phyloP scores from a whole-genome alignment of 371 early-diverging fungal species.

The Entomophthora muscae region DNA sequence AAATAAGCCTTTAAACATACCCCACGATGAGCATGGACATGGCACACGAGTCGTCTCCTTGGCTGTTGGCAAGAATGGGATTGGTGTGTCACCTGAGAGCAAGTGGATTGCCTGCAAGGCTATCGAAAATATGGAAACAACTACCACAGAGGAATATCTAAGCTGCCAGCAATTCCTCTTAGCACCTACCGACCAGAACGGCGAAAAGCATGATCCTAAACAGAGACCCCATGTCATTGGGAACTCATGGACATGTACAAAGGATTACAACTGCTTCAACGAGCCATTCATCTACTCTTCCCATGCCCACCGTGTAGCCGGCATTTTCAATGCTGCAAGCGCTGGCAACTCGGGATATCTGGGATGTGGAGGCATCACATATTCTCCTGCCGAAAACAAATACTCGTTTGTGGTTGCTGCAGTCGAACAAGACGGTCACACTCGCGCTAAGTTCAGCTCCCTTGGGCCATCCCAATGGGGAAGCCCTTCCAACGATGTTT shows the following conservation, averaged over 20 bases:
- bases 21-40: not conserved
- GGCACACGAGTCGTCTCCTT: not conserved
- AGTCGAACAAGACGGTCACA: not conserved
- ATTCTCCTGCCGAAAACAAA: not conserved
- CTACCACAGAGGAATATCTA: not conserved
- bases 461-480: not conserved
- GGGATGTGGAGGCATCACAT: not conserved
- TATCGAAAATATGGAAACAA: not conserved
- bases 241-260: not conserved
- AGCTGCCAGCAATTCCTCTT: not conserved
- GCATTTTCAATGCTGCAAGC: not conserved
- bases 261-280: not conserved
- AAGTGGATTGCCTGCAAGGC: constrained; percentile 5
- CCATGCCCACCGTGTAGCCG: not conserved
- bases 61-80: not conserved
- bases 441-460: not conserved
- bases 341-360: not conserved
- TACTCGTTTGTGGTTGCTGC: not conserved
- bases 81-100: not conserved
- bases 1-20: not conserved
- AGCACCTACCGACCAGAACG: not conserved
- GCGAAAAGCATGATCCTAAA: not conserved
- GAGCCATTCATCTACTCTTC: not conserved
- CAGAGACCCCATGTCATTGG: not conserved
- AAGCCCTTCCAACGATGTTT: constrained; percentile 1